phyloP scores from a whole-genome alignment of 2,329 filamentous ascomycete species.

The Fusarium abutilonis region DNA sequence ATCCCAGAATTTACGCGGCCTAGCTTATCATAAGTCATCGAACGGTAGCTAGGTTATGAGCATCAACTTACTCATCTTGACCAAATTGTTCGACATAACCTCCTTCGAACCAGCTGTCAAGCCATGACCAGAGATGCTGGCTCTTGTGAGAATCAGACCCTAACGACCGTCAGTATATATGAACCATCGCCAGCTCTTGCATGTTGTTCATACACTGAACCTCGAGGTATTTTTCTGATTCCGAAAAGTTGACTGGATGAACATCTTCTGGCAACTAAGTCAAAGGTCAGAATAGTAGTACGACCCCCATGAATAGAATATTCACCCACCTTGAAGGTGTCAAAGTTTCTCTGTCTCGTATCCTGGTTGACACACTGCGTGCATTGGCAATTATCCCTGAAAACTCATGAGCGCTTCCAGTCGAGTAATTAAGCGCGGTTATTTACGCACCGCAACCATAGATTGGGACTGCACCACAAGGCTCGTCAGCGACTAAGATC shows the following conservation, averaged over 20 bases:
- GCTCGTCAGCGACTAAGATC: slow-evolving; percentile 19
- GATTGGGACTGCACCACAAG: slow-evolving; percentile 38
- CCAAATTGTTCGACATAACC: slow-evolving; percentile 32
- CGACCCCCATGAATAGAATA: background rate
- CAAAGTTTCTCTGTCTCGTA: slow-evolving; percentile 55
- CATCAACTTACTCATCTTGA: slow-evolving; percentile 36
- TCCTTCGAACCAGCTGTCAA: slow-evolving; percentile 35
- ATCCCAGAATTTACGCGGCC: slow-evolving; percentile 41
- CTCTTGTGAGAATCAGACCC: slow-evolving; percentile 77
- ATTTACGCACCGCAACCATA: slow-evolving; percentile 46
- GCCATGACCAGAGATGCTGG: slow-evolving; percentile 66
- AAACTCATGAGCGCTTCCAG: slow-evolving; percentile 19
- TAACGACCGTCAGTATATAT: slow-evolving; percentile 47
- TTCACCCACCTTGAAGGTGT: slow-evolving; percentile 52
- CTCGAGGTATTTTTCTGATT: slow-evolving; percentile 46
- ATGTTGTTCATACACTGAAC: slow-evolving; percentile 48
- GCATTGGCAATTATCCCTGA: slow-evolving; percentile 58
- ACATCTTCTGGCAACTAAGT: slow-evolving; percentile 49
- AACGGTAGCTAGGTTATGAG: background rate
- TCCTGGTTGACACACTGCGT: slow-evolving; percentile 54
- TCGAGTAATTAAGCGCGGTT: slow-evolving; percentile 10
- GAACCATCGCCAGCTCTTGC: background rate
- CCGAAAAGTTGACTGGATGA: slow-evolving; percentile 42
- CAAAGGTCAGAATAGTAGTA: background rate
- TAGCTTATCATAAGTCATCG: slow-evolving; percentile 17